Conservation (phyloP, 2,329 filamentous ascomycete genomes). For the Aspergillaceae sp. region DNA sequence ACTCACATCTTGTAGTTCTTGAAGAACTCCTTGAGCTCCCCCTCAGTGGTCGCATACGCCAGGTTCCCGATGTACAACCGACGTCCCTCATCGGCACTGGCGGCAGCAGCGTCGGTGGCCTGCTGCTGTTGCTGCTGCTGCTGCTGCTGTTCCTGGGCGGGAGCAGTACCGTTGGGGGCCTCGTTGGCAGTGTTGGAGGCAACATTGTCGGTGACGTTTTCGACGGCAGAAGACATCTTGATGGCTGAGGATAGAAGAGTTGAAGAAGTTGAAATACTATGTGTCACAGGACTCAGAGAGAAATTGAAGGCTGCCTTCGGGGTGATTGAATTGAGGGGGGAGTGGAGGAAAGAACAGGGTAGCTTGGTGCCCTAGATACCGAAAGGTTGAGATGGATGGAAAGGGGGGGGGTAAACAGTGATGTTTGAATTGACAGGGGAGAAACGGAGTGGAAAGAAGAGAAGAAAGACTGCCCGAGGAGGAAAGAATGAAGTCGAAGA, state of each 20-base stretch:
- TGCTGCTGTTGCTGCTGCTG: conserved; percentile 25
- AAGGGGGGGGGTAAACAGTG: conserved; percentile 6
- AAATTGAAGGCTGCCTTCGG: conserved; percentile 12
- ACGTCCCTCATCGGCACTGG: conserved; percentile 96
- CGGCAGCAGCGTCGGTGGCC: conserved; percentile 76
- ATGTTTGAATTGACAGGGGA: too few species aligned
- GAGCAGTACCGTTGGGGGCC: conserved; percentile 48
- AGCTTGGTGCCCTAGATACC: conserved; percentile 80
- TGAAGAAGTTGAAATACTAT: conserved; percentile 11
- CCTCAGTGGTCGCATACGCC: conserved; percentile 99
- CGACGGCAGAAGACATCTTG: conserved; percentile 75
- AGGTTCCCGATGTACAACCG: conserved; percentile 99
- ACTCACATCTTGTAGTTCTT: conserved; percentile 98
- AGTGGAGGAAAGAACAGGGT: conserved; percentile 62
- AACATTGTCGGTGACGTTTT: conserved; percentile 61
- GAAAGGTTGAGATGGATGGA: conserved; percentile 12
- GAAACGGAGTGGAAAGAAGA: not conserved
- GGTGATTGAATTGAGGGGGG: conserved; percentile 40
- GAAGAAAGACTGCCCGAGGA: not conserved
- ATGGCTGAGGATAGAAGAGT: conserved; percentile 38
- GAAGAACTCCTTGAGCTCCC: conserved; percentile 99
- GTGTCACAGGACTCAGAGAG: conserved; percentile 57
- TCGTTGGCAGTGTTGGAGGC: conserved; percentile 58
- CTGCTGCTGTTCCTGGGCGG: conserved; percentile 44
- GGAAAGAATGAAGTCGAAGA: not conserved